Evolutionary conservation across 805 yeast species (phyloP), one percentile per base, ranked within the genome.

Genomic region (Ogataea nakhonphanomensis): DNA sequence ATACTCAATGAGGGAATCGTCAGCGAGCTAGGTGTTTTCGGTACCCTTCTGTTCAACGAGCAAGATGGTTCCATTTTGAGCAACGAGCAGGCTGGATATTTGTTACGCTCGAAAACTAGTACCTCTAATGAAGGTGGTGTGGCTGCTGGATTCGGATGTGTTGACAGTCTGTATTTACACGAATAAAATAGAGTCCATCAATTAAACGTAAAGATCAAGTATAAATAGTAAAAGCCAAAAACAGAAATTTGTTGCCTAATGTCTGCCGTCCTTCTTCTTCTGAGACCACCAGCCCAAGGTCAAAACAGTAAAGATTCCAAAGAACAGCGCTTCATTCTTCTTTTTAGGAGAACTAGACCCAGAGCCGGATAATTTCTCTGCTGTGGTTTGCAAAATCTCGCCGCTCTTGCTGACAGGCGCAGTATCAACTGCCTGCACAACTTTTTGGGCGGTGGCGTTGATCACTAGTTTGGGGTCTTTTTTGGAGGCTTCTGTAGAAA

Each of bases 121-220:
- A 68, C 83, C 3, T 84, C 95, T 39, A 81, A 93, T 62, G 99
- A 93, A 67, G 99, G 99, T 27, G 99, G 99, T 28, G 97, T 93
- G 25, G 98, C 98, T 15, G 99, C 99, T 11, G 99, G 99, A 1
- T 91, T 86, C 64, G 99, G 98, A 6, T 89, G 97, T 62, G 86
- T 93, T 29, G 99, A 93, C 62, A 84, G 89, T 55, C 71, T 89
- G 26, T 77, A 79, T 45, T 65, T 87, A 30, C 70, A 73, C 27
- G 30, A 39, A 44, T 65, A 56, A 40, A 23, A 29, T 27, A 17
- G 29, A 26, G 11, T 12, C 14, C 31, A 29, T 29, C 5, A 29
- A 15, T 13, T 13, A 29, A 29, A 29, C 31, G 17, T 29, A 8
- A 29, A 13, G 20, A 14, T 15, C 17, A 25, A 15, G 30, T n/a